Percentiles rank a stretch among this genome's conserved stretches.
Evolutionary conservation across 495 filamentous ascomycete species (phyloP).

Genomic region (Annulohypoxylon nitens): DNA sequence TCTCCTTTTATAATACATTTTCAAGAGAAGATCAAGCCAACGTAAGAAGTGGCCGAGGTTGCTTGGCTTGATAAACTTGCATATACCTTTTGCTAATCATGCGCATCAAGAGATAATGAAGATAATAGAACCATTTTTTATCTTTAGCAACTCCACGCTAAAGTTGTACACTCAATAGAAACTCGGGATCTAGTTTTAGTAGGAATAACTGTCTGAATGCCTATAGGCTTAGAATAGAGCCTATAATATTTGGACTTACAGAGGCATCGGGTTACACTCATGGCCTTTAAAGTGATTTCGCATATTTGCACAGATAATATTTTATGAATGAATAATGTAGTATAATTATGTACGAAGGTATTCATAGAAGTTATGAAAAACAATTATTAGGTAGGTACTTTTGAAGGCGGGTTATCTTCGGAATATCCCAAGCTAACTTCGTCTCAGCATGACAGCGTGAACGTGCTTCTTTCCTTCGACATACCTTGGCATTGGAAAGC

Average conservation of each 20-base stretch:
- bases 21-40: background rate
- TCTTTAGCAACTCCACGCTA: background rate
- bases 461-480: background rate
- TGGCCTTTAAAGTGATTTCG: too few species aligned
- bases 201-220: too few species aligned
- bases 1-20: slow-evolving; percentile 1
- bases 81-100: slow-evolving; percentile 5
- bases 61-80: slow-evolving; percentile 12
- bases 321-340: background rate
- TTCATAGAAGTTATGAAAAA: slow-evolving; percentile 9
- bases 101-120: background rate
- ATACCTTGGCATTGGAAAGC: background rate
- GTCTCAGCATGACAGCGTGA: background rate
- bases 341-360: background rate
- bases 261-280: too few species aligned
- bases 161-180: background rate
- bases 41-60: background rate
- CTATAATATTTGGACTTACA: too few species aligned
- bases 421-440: slow-evolving; percentile 8
- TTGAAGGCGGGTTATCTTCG: slow-evolving; percentile 11
- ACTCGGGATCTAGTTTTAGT: background rate
- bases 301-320: too few species aligned
- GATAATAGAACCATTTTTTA: slow-evolving; percentile 5
- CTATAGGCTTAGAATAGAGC: too few species aligned
- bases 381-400: slow-evolving; percentile 1